Base-by-base conservation (phyloP, 2,329 filamentous ascomycete genomes). In the Podosphaera fusca region DNA sequence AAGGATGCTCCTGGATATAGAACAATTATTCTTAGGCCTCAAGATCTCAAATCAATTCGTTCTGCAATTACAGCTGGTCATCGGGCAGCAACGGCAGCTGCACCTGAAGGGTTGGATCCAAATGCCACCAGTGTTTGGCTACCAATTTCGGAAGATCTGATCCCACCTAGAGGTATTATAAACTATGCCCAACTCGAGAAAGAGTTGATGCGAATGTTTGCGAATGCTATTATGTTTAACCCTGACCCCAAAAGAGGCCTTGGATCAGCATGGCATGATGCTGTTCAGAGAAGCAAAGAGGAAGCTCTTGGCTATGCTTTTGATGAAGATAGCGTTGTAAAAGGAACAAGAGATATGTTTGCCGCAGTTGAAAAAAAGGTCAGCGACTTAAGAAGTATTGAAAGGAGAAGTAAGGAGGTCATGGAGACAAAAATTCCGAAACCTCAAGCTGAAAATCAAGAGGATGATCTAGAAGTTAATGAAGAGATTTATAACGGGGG, bases 151-250 rank as follows among this genome's bases (percentile, higher is more conserved):
- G 77, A 82, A 55, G 87, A 95, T 58, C 74, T 95, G 33, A 75
- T 90, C 2, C 87, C 90, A 2, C 90, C 92, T 0, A 86, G 82
- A 63, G 87, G 82, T 29, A 95, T 96, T 64, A 86, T 96, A 69
- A 96, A 96, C 69, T 89, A 85, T 55, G 81, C 84, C 1, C 92
- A 96, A 68, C 75, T 96, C 14, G 90, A 96, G 69, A 87, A 88
- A 62, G 90, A 96, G 68, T 73, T 96, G 9, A 87, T 94, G 64
- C 85, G 94, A 64, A 95, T 96, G 86, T 95, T 96, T 68, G 87
- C 88, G 62, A 96, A 96, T 65, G 90, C 92, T 21, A 85, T 95
- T 69, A 96, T 98, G 92, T 98, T 95, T 73, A 96, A 96, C 64
- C 82, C 85, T 0, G 87, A 94, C 60, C 81, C 84, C 0, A 75